phyloP scores from a whole-genome alignment of 2,329 filamentous ascomycete species.

The Geosmithia morbida region DNA sequence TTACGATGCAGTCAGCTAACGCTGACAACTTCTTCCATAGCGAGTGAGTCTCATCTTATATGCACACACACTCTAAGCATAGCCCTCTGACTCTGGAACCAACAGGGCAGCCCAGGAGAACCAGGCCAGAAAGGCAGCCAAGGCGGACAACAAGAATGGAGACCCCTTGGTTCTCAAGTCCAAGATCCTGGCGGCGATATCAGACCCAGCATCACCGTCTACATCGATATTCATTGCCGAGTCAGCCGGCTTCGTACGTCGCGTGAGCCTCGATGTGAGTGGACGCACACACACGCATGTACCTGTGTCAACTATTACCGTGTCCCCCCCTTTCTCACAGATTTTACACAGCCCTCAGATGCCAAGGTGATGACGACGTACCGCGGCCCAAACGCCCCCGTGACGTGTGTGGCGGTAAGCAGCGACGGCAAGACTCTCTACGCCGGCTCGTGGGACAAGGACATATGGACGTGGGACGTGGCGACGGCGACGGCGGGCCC shows the following conservation, averaged over 20 bases:
- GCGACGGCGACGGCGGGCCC: slow-evolving; percentile 36
- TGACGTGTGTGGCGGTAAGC: slow-evolving; percentile 62
- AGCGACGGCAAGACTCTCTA: slow-evolving; percentile 50
- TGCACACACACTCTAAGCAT: not conserved
- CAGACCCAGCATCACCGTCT: slow-evolving; percentile 47
- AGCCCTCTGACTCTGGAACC: slow-evolving; percentile 4
- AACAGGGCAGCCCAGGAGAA: slow-evolving; percentile 32
- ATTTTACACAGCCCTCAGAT: slow-evolving; percentile 13
- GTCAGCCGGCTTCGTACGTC: slow-evolving; percentile 67
- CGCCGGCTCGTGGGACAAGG: slow-evolving; percentile 90
- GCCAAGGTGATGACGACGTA: slow-evolving; percentile 31
- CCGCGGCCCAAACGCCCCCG: slow-evolving; percentile 62
- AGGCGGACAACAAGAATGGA: slow-evolving; percentile 65
- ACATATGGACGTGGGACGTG: slow-evolving; percentile 73
- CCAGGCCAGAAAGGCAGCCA: slow-evolving; percentile 49
- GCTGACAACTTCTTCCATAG: slow-evolving; percentile 85
- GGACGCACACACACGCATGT: not conserved
- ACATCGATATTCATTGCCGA: slow-evolving; percentile 66
- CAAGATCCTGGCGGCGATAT: slow-evolving; percentile 65
- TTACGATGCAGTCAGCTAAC: slow-evolving; percentile 53
- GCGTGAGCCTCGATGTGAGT: slow-evolving; percentile 58
- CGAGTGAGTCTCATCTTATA: slow-evolving; percentile 42
- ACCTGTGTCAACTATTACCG: too few species aligned
- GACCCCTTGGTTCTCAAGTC: slow-evolving; percentile 67
- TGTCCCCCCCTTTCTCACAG: not conserved